A percentile compares a stretch with the other conserved stretches of the same genome.
Evolutionary conservation across 2,329 filamentous ascomycete genomes (phyloP).

Genomic region (Raffaelea arxii): DNA sequence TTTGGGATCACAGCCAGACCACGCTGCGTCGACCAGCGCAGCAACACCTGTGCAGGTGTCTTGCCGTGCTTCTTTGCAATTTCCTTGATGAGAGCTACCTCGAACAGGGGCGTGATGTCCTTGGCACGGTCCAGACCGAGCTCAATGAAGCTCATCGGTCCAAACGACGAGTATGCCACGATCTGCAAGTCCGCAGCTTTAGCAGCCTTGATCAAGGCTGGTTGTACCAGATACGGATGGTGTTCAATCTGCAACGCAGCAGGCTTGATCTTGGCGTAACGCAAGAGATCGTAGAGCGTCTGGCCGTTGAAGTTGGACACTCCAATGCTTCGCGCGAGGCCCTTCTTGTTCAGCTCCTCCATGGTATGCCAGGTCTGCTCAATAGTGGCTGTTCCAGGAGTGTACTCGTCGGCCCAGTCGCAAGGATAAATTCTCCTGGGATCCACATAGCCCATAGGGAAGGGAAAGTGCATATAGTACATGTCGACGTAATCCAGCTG

Average conservation of each 20-base stretch:
- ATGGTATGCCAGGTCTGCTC: slow-evolving; percentile 77
- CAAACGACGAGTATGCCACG: slow-evolving; percentile 79
- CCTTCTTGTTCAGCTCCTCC: slow-evolving; percentile 61
- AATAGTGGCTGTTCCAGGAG: slow-evolving; percentile 58
- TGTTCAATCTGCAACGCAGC: slow-evolving; percentile 82
- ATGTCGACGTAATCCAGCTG: slow-evolving; percentile 84
- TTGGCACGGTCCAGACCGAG: slow-evolving; percentile 61
- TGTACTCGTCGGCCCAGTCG: slow-evolving; percentile 55
- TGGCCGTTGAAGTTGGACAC: slow-evolving; percentile 76
- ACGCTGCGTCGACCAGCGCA: slow-evolving; percentile 81
- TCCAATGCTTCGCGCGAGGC: slow-evolving; percentile 64
- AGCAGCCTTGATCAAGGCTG: slow-evolving; percentile 58
- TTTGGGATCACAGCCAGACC: slow-evolving; percentile 72
- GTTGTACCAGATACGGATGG: slow-evolving; percentile 79
- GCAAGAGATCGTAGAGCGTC: slow-evolving; percentile 68
- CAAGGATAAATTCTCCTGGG: slow-evolving; percentile 70
- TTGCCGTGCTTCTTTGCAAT: slow-evolving; percentile 62
- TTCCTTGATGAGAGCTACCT: slow-evolving; percentile 50
- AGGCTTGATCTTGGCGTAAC: slow-evolving; percentile 64
- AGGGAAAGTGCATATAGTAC: slow-evolving; percentile 83
- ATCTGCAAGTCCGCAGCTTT: slow-evolving; percentile 61
- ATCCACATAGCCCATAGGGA: slow-evolving; percentile 78
- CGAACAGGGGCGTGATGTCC: slow-evolving; percentile 51
- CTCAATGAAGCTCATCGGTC: slow-evolving; percentile 69
- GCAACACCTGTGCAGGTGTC: slow-evolving; percentile 68